Percentiles rank a stretch among this genome's conserved stretches.
Conservation (phyloP, 2,329 filamentous ascomycete genomes). For the Aspergillus luchuensis region DNA sequence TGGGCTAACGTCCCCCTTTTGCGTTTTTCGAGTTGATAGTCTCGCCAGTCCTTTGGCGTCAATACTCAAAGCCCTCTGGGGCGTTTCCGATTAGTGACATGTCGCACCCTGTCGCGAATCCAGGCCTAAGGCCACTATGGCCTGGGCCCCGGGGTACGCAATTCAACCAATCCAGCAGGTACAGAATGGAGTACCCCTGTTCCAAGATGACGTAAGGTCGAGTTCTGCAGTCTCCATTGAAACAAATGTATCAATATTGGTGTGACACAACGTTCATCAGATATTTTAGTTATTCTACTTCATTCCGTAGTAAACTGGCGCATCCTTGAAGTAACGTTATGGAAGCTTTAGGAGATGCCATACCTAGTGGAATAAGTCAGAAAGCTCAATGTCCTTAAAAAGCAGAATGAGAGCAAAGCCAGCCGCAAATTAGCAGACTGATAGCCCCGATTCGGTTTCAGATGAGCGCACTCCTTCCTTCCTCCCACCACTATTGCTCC, state of each 20-base stretch:
- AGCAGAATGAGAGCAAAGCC: not conserved
- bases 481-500: not conserved
- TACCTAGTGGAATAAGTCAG: not conserved
- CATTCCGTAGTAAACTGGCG: not conserved
- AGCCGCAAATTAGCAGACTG: conserved; percentile 7
- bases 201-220: conserved; percentile 5
- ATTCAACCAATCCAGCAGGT: not conserved
- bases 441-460: conserved; percentile 3
- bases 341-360: too few relatives aligned
- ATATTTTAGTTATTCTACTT: not conserved
- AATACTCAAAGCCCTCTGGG: not conserved
- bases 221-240: not conserved
- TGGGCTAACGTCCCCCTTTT: too few relatives aligned
- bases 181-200: conserved; percentile 1
- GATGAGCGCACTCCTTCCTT: not conserved
- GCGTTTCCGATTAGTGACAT: not conserved
- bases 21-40: not conserved
- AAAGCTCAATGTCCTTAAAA: not conserved
- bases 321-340: not conserved
- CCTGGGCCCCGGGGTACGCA: not conserved
- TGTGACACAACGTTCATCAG: too few relatives aligned
- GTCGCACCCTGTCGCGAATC: not conserved
- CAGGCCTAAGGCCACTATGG: not conserved
- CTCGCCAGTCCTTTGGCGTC: not conserved
- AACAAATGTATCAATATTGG: not conserved